Base-by-base conservation (phyloP, 257 asterid genomes). In the Lycium barbarum region DNA sequence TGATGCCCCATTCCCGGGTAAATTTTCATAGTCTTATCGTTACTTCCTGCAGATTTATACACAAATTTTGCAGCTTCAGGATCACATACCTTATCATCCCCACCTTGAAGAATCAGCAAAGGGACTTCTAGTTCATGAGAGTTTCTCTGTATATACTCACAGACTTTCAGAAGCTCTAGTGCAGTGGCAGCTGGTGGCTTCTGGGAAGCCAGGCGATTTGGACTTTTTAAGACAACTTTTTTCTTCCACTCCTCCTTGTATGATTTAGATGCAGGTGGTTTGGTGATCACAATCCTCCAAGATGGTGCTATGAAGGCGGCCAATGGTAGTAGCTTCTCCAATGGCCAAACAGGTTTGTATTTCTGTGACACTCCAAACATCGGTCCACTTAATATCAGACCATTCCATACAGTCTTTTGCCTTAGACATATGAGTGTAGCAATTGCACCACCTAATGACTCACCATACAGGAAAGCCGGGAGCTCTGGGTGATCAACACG, bases 381-480 rank as follows among this genome's bases (percentile, higher is more conserved):
- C 1, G 97, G 91, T 17, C 97, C 98, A 38, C 97, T 92, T 51
- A 94, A 43, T 9, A 95, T 63, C 86, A 95, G 67, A 2, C 98
- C 98, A 35, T 88, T 91, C 99, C 99, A 95, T 9, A 85, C 87
- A 8, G 6, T 84, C 83, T 79, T 90, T 51, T 93, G 98, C 86
- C 86, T 80, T 9, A 93, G 67, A 90, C 94, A 89, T 33, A 92
- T 38, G 35, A 91, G 90, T 13, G 91, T 84, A 40, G 93, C 92
- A 13, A 94, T 84, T 2, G 98, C 95, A 2, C 91, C 98, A 0
- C 99, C 98, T 71, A 95, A 81, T 0, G 98, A 95, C 84, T 95
- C 99, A 0, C 99, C 99, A 53, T 93, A 94, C 36, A 95, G 93
- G 83, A 94, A 95, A 84, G 90, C 90, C 0, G 98, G 97, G 26